These are phyloP conservation scores for Lupinus albus DNA, from an alignment of 306 rosid species.

Conservation along the genomic window DNA sequence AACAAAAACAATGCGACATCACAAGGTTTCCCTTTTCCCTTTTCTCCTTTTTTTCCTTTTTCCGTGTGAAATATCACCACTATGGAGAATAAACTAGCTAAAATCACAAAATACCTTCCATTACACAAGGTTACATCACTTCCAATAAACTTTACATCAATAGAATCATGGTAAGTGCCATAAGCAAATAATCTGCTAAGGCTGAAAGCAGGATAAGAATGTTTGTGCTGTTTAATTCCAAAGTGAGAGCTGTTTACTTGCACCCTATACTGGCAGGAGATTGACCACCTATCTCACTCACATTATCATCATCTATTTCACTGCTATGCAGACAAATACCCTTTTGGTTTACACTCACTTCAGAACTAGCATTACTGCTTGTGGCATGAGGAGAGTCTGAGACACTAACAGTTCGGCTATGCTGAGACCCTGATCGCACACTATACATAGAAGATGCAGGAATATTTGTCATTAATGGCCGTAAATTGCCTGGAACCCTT, in stretches of 20 bases:
- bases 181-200: conserved; percentile 45
- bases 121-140: conserved; percentile 48
- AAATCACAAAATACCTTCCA: conserved; percentile 49
- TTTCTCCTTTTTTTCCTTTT: too few relatives aligned
- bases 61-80: conserved; percentile 29
- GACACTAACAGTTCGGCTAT: conserved; percentile 70
- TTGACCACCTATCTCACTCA: conserved; percentile 72
- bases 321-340: conserved; percentile 71
- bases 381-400: conserved; percentile 93
- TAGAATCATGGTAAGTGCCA: conserved; percentile 48
- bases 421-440: conserved; percentile 76
- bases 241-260: conserved; percentile 49
- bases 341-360: conserved; percentile 86
- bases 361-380: conserved; percentile 96
- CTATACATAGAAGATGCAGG: conserved; percentile 96
- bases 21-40: conserved; percentile 25
- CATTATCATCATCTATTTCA: conserved; percentile 76
- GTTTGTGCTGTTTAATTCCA: conserved; percentile 31
- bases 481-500: conserved; percentile 76
- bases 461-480: conserved; percentile 91
- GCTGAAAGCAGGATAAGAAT: conserved; percentile 41
- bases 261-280: conserved; percentile 66
- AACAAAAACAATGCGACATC: conserved; percentile 30
- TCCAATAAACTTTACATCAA: conserved; percentile 62
- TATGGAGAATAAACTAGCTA: conserved; percentile 43